Percentiles rank a stretch among this genome's conserved stretches.
These are phyloP conservation scores for Euryodendron excelsum DNA, from an alignment of 148 eudicot species.

Conservation along the genomic window DNA sequence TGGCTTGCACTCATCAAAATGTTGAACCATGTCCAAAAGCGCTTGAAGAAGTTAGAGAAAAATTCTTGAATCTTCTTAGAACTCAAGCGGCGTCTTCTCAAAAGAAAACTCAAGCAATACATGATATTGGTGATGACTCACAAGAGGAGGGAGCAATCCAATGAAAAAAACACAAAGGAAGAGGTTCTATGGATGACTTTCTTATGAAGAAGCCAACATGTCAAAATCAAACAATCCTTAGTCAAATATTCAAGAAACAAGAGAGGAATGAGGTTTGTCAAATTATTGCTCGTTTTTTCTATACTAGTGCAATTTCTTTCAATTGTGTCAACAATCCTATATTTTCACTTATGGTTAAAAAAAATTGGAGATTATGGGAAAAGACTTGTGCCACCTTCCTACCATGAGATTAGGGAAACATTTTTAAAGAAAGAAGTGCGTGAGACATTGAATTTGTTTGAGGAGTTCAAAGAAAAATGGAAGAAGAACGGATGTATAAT, in stretches of 20 bases:
- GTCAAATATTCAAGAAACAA: neutral
- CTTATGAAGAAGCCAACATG: neutral
- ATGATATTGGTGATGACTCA: neutral
- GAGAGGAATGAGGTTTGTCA: neutral
- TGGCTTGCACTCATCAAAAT: neutral
- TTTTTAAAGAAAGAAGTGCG: neutral
- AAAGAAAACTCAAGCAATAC: neutral
- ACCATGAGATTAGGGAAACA: constrained; percentile 1
- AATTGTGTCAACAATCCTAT: constrained; percentile 1
- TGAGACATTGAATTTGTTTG: neutral
- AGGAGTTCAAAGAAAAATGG: neutral
- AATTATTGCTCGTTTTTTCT: neutral
- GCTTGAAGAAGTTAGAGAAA: neutral
- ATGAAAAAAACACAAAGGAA: neutral
- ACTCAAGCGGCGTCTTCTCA: neutral
- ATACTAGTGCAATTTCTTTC: constrained; percentile 4
- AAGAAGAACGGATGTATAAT: constrained; percentile 5
- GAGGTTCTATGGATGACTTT: neutral
- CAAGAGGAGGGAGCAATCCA: neutral
- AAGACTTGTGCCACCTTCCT: neutral
- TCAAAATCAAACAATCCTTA: neutral
- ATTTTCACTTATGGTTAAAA: neutral
- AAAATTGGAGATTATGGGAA: neutral
- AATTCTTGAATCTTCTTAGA: neutral
- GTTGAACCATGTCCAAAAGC: neutral